A percentile compares a stretch with the other conserved stretches of the same genome.
phyloP scores from a whole-genome alignment of 768 basidiomycete genomes.

The Boletus tomentosulus region DNA sequence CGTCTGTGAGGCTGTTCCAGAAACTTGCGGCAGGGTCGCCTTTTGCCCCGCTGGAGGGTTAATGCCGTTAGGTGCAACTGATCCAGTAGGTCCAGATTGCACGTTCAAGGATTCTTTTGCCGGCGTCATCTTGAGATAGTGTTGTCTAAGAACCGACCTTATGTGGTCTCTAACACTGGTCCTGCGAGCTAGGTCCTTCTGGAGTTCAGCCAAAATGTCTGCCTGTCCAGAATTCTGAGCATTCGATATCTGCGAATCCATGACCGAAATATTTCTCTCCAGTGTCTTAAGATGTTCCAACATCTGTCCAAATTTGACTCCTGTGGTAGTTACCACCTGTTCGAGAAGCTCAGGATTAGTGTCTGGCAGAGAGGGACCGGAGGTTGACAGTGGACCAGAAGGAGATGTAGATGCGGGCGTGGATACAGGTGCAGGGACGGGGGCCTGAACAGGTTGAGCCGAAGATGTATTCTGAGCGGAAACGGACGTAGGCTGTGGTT shows the following conservation, averaged over 20 bases:
- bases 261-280: constrained; percentile 12
- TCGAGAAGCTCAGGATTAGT: constrained; percentile 11
- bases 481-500: constrained; percentile 9
- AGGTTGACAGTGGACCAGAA: constrained; percentile 3
- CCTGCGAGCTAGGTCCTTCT: constrained; percentile 9
- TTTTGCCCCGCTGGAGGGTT: constrained; percentile 32
- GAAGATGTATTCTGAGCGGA: constrained; percentile 6
- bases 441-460: constrained; percentile 6
- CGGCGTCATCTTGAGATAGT: constrained; percentile 11
- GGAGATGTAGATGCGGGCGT: constrained; percentile 8
- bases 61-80: not conserved
- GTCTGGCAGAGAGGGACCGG: constrained; percentile 4
- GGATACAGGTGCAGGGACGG: constrained; percentile 2
- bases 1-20: constrained; percentile 14
- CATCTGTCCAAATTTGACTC: constrained; percentile 19
- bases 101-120: constrained; percentile 11
- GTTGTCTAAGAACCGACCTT: constrained; percentile 8
- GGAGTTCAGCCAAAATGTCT: constrained; percentile 9
- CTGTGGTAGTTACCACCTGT: constrained; percentile 8
- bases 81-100: constrained; percentile 3
- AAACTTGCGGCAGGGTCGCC: constrained; percentile 25
- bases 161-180: constrained; percentile 6
- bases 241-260: constrained; percentile 15
- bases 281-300: constrained; percentile 18
- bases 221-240: constrained; percentile 19